phyloP scores from a whole-genome alignment of 1,139 yeast species.

The Diutina siamensis region DNA sequence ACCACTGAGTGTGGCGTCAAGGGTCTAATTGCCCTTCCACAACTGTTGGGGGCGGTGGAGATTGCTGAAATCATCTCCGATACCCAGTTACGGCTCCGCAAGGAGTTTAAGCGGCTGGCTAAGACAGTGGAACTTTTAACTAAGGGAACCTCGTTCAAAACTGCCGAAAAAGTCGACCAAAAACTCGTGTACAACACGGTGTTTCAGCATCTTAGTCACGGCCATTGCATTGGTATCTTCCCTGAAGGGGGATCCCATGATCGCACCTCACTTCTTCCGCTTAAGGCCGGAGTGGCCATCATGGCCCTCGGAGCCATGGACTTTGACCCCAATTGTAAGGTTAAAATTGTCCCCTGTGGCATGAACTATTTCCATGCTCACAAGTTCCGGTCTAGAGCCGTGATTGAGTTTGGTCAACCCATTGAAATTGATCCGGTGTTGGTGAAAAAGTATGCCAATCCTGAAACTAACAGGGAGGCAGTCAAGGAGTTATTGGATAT shows the following conservation, averaged over 20 bases:
- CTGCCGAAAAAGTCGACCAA: constrained; percentile 80
- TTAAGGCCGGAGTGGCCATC: constrained; percentile 95
- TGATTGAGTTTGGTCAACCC: constrained; percentile 88
- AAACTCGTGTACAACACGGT: constrained; percentile 71
- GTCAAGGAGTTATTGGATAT: constrained; percentile 45
- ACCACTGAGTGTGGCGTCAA: constrained; percentile 50
- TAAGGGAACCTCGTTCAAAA: constrained; percentile 52
- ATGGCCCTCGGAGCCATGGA: constrained; percentile 88
- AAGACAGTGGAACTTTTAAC: constrained; percentile 30
- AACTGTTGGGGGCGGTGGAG: constrained; percentile 68
- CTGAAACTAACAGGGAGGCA: constrained; percentile 45
- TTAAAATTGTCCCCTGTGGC: constrained; percentile 89
- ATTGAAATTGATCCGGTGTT: constrained; percentile 55
- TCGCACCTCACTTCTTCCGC: constrained; percentile 76
- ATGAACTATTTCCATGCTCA: constrained; percentile 96
- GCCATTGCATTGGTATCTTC: constrained; percentile 86
- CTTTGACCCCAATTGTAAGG: constrained; percentile 17
- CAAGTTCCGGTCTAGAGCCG: constrained; percentile 89
- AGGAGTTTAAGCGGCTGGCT: constrained; percentile 51
- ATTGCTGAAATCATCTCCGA: constrained; percentile 62
- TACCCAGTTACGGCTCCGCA: constrained; percentile 56
- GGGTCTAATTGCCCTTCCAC: constrained; percentile 71
- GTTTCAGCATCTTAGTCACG: constrained; percentile 67
- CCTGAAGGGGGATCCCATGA: constrained; percentile 99
- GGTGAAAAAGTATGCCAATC: constrained; percentile 51